phyloP scores from a whole-genome alignment of 352 stramenopile genomes.

The Phytophthora vignae region DNA sequence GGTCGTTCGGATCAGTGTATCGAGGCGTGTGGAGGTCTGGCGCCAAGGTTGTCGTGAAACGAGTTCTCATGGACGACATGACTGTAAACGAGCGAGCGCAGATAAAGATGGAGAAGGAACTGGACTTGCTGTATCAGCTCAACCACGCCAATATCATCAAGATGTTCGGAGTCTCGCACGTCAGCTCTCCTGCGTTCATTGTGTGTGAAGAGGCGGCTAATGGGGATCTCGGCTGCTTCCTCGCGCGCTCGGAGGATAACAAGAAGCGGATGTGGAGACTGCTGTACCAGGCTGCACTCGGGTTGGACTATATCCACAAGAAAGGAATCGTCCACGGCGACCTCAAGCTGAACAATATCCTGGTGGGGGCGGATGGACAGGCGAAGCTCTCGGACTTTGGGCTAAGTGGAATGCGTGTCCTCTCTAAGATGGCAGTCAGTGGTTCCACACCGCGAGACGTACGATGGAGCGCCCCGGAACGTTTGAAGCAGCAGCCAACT shows the following conservation, averaged over 20 bases:
- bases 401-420: too few relatives aligned
- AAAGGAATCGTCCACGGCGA: background rate
- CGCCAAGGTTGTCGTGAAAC: too few relatives aligned
- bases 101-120: constrained; percentile 4
- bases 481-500: too few relatives aligned
- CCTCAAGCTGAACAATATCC: background rate
- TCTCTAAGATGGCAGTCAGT: too few relatives aligned
- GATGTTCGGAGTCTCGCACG: background rate
- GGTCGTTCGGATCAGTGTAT: too few relatives aligned
- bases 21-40: too few relatives aligned
- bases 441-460: too few relatives aligned
- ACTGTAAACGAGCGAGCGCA: too few relatives aligned
- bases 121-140: background rate
- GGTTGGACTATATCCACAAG: background rate
- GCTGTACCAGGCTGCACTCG: background rate
- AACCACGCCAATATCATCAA: background rate
- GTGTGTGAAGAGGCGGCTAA: background rate
- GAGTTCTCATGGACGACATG: too few relatives aligned
- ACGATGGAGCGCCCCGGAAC: too few relatives aligned
- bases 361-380: background rate
- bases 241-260: background rate
- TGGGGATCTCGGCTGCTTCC: background rate
- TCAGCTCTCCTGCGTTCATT: background rate
- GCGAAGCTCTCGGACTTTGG: background rate
- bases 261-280: background rate